Evolutionary conservation across 495 filamentous ascomycete species (phyloP), one percentile per base, ranked within the genome.

Genomic region (Umbilicaria muhlenbergii): DNA sequence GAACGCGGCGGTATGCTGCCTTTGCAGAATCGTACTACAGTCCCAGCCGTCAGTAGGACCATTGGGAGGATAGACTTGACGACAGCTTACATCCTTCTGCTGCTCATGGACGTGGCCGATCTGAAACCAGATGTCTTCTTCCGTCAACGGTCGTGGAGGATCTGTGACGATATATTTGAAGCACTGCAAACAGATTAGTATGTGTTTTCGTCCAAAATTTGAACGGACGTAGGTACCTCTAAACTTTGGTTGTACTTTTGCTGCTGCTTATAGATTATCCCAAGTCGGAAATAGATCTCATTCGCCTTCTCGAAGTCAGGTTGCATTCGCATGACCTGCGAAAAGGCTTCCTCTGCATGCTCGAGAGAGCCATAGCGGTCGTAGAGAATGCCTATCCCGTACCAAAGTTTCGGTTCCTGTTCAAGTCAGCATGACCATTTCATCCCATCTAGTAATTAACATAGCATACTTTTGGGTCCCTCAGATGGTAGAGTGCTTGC

Each of bases 61-160:
- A 17, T n/a, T 44, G 13, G 31, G 18, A 34, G 7, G 13, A 13
- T 11, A 38, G 28, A 32, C 8, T 28, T 28, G 36, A 14, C 38
- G 12, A 34, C 32, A 11, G 74, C 91, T 63, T 69, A 95, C 91
- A 52, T 98, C 91, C 70, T 96, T 96, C 59, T 95, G 89, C 53
- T 96, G 92, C 52, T 99, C 91, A 58, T 99, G 86, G 38, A 99
- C 91, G 61, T 99, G 91, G 18, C 91, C 91, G 51, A 99, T 96
- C 60, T 99, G 91, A 64, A 99, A 99, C 89, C 89, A 96, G 47
- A 99, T 99, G 55, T 99, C 91, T 58, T 95, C 91, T 57, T 96
- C 88, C 1, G 87, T 96, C 59, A 99, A 63, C 13, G 91, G 91
- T 3, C 86, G 74, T 8, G 91, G 91, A 15, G 91, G 92, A 38